Conservation (phyloP, 1,284 basidiomycete genomes). For the Cronartium quercuum region DNA sequence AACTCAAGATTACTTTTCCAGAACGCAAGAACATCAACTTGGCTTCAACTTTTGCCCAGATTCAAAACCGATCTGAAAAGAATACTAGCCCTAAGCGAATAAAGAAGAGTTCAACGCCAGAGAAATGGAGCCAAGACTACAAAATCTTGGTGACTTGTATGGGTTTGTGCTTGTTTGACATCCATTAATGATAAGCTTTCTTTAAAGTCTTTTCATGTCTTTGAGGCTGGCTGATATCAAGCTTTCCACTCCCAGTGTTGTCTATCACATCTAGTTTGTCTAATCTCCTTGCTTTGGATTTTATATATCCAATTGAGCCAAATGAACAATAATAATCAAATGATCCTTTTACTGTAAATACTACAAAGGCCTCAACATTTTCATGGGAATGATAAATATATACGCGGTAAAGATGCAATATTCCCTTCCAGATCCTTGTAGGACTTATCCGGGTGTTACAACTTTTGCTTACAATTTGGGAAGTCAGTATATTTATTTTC, state of each 20-base stretch:
- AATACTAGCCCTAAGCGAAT: too few species aligned
- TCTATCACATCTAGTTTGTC: conserved; percentile 16
- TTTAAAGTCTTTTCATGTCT: neutral
- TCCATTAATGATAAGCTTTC: too few species aligned
- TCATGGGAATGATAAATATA: neutral
- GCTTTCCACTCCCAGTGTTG: neutral
- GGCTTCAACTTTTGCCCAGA: too few species aligned
- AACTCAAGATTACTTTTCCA: neutral
- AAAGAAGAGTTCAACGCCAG: neutral
- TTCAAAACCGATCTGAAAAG: too few species aligned
- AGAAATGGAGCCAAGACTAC: neutral
- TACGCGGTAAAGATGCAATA: neutral
- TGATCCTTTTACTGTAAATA: neutral
- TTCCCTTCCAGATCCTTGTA: neutral
- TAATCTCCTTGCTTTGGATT: neutral
- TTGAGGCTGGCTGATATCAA: neutral
- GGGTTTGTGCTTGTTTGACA: neutral
- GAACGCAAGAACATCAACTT: too few species aligned
- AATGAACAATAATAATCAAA: neutral
- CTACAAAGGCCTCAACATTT: neutral
- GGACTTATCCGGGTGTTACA: neutral
- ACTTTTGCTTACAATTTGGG: neutral
- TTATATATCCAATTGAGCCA: neutral
- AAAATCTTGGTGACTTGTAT: conserved; percentile 11
- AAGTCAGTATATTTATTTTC: neutral